Evolutionary conservation across 2,329 filamentous ascomycete species (phyloP), one percentile per base, ranked within the genome.

Genomic region (Xylariales sp.): DNA sequence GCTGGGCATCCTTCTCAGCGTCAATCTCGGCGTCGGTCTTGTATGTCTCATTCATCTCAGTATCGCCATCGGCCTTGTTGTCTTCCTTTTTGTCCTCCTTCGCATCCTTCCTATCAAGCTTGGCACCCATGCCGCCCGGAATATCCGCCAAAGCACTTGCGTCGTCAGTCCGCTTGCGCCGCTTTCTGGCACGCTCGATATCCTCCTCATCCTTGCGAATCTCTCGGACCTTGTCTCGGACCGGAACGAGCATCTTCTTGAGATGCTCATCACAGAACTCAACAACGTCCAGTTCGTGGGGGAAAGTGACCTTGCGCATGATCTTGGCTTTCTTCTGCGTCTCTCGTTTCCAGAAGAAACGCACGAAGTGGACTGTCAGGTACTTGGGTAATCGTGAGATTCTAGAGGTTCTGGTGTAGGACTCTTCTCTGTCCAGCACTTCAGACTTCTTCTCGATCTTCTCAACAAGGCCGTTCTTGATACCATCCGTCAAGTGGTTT

Each of bases 251-350:
- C 52, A 86, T 79, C 58, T 84, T 83, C 62, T 81, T 85, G 48
- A 98, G 73, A 40, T 93, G 84, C 19, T 97, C 90, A 10, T 90
- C 91, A 65, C 93, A 98, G 65, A 95, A 96, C 60, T 98, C 93
- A 16, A 95, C 82, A 28, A 88, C 81, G 57, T 98, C 93, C 24
- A 98, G 72, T 65, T 98, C 93, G 38, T 87, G 82, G 5, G 91
- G 91, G 61, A 98, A 98, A 0, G 88, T 91, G 43, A 98, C 93
- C 68, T 97, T 98, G 61, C 90, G 87, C 87, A 98, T 91, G 55
- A 98, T 98, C 76, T 98, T 98, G 51, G 91, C 90, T 74, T 98
- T 98, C 73, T 97, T 97, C 65, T 94, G 85, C 3, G 88, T 89
- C 52, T 95, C 88, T 34, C 85, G 82, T 60, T 95, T 91, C 93